Percentiles rank a stretch among this genome's conserved stretches.
These are phyloP conservation scores for Lachnellula arida DNA, from an alignment of 2,329 filamentous ascomycete species.

Conservation along the genomic window DNA sequence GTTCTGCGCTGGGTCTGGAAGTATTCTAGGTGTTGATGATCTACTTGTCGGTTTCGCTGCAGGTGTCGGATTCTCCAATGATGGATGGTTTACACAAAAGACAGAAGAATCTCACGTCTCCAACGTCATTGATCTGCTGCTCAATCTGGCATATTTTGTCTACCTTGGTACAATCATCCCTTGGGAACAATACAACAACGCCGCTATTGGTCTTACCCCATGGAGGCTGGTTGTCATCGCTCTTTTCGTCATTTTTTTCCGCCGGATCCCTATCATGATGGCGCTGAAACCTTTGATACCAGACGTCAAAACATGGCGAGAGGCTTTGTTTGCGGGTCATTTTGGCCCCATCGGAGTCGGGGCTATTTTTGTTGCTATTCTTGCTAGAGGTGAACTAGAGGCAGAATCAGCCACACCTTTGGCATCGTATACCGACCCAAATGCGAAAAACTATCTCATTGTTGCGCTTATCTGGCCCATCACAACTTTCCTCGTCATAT, in stretches of 20 bases:
- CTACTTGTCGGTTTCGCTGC: constrained; percentile 90
- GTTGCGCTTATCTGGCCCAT: constrained; percentile 93
- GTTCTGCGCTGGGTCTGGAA: constrained; percentile 88
- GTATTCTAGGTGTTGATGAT: constrained; percentile 87
- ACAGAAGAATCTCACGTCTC: constrained; percentile 98
- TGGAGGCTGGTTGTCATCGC: constrained; percentile 94
- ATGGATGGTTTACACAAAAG: constrained; percentile 97
- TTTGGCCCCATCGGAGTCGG: constrained; percentile 97
- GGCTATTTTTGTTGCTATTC: constrained; percentile 89
- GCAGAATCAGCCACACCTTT: constrained; percentile 68
- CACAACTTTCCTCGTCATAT: constrained; percentile 86
- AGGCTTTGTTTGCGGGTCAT: constrained; percentile 93
- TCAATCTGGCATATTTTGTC: constrained; percentile 98
- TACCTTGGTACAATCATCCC: constrained; percentile 97
- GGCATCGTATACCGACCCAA: constrained; percentile 50
- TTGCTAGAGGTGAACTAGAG: constrained; percentile 89
- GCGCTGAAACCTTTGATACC: constrained; percentile 86
- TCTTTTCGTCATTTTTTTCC: constrained; percentile 91
- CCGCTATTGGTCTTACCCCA: constrained; percentile 67
- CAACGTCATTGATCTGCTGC: constrained; percentile 95
- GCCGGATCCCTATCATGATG: constrained; percentile 93
- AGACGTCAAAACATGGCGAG: constrained; percentile 96
- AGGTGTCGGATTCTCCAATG: constrained; percentile 98
- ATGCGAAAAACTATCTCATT: constrained; percentile 57
- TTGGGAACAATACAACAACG: constrained; percentile 84